Base-by-base conservation (phyloP, 2,329 filamentous ascomycete genomes). In the Aureobasidium zeae region DNA sequence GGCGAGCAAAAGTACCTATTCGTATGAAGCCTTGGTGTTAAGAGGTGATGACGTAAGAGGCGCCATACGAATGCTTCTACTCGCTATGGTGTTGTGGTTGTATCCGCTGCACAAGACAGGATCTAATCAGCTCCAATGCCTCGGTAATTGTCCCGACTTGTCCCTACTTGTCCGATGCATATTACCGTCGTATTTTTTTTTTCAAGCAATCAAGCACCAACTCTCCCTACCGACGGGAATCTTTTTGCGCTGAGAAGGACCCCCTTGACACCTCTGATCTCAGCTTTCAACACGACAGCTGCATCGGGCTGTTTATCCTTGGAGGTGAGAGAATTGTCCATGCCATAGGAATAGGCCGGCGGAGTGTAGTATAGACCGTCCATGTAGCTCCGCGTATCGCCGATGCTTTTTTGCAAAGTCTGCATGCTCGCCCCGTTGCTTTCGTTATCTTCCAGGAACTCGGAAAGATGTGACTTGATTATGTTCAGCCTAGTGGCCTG, bases 201-300 rank as follows among this genome's bases (percentile, higher is more conserved):
- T n/a, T n/a, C n/a, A n/a, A 10, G 26, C 12, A 29, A 10, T 25
- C 24, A 43, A 15, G 39, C 39, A 15, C 30, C 39, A 28, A 34
- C 30, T 15, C 30, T 43, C 9, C 21, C 39, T 11, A 25, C 35
- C 8, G 48, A 45, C 13, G 79, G 81, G 52, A 89, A 89, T 54
- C 77, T 84, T 55, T 81, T 76, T 4, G 84, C 76, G 55, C 78
- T 86, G 45, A 93, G 62, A 52, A 91, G 66, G 9, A 86, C 75
- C 1, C 85, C 85, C 67, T 93, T 93, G 30, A 91, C 76, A 45
- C 82, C 74, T 51, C 85, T 69, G 39, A 93, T 88, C 49, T 81
- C 83, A 51, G 77, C 77, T 64, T 83, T 84, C 15, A 84, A 70
- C 57, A 75, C 77, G 50, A 77, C 77, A 53, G 86, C 79, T 62